Evolutionary conservation across 176 grass and related monocot species (phyloP), one percentile per base, ranked within the genome.

Genomic region (Musa beccarii): DNA sequence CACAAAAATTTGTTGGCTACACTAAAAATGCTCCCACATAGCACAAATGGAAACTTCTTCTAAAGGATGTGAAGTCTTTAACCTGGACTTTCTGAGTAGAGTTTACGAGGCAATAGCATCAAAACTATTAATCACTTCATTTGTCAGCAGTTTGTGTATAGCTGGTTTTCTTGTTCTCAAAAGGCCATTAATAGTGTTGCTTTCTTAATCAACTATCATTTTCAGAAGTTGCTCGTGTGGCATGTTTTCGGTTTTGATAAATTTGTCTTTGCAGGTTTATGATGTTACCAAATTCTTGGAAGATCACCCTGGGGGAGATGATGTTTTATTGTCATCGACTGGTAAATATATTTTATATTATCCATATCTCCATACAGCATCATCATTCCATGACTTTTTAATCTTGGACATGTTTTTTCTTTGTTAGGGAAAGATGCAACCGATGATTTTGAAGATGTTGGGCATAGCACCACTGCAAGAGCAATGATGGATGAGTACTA

Each of bases 301-400:
- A 71, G 94, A 98, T 78, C 94, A 98, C 82, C 94, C 94, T 75
- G 94, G 94, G 75, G 94, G 94, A 59, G 94, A 98, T 52, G 94
- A 98, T 72, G 90, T 98, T 72, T 74, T 98, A 64, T 61, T 98
- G 54, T 91, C 90, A 75, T 88, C 93, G 76, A 92, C 90, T 51
- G 93, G 93, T 96, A 96, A 73, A 59, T 59, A 21, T 17, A 16
- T 21, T 74, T 56, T 17, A 4, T 13, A 9, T 12, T 34, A 16
- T 9, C 15, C 19, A 12, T 10, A 25, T 23, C n/a, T 49, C 3
- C 11, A 20, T 16, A 15, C 15, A 20, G 68, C n/a, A 50, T 17
- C 2, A 22, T 13, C 21, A 52, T n/a, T 22, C 51, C 49, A 43
- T 49, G 1, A 57, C 10, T 2, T n/a, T n/a, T 20, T 56, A 9